These are phyloP conservation scores for Rhinocladiella similis DNA, from an alignment of 2,329 filamentous ascomycete genomes.

Conservation along the genomic window DNA sequence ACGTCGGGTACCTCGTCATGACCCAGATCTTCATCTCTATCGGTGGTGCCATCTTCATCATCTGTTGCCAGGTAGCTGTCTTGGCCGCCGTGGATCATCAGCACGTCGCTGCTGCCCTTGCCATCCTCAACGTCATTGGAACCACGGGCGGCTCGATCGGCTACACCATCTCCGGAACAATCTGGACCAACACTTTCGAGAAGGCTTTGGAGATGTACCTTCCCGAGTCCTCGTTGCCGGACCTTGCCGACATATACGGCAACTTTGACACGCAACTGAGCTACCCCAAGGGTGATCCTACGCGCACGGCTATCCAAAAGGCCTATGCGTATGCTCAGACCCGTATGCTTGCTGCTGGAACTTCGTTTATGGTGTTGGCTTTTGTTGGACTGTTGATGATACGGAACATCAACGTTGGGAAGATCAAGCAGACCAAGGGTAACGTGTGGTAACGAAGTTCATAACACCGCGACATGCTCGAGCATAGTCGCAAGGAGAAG, in stretches of 20 bases:
- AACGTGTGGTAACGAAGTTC: no score
- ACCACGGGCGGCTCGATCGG: constrained; percentile 63
- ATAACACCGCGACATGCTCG: no score
- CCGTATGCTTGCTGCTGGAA: constrained; percentile 54
- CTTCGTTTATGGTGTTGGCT: constrained; percentile 44
- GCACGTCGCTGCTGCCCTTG: constrained; percentile 61
- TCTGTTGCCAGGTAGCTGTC: constrained; percentile 60
- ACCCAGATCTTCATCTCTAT: constrained; percentile 60
- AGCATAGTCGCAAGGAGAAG: no score
- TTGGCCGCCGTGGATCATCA: constrained; percentile 63
- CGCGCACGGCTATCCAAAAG: constrained; percentile 57
- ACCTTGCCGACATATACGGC: constrained; percentile 47
- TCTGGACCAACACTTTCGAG: constrained; percentile 64
- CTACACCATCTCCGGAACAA: constrained; percentile 60
- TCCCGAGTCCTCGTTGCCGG: constrained; percentile 36
- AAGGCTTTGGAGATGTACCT: constrained; percentile 52
- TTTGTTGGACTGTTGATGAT: constrained; percentile 50
- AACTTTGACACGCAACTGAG: constrained; percentile 49
- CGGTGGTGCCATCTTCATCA: constrained; percentile 58
- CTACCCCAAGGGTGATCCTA: constrained; percentile 53
- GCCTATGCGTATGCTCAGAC: constrained; percentile 60
- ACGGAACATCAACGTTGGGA: constrained; percentile 52
- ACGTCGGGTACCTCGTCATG: constrained; percentile 57
- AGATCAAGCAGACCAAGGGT: constrained; percentile 54
- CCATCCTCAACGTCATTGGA: constrained; percentile 61